Evolutionary conservation across 257 asterid species (phyloP).

Genomic region (Agastache rugosa): DNA sequence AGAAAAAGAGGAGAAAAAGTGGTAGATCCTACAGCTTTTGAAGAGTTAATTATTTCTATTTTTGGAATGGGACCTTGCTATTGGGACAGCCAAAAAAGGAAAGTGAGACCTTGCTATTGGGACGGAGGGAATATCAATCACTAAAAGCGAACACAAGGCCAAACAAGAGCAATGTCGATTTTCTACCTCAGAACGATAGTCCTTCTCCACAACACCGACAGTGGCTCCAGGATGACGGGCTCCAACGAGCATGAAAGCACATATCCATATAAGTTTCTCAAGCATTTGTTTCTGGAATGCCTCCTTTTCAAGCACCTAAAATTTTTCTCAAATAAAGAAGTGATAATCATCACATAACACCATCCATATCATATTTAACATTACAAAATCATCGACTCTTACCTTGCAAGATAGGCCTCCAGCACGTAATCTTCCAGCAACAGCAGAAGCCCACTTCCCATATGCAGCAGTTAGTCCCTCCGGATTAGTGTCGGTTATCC

Average conservation of each 20-base stretch:
- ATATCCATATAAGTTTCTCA: slow-evolving; percentile 97
- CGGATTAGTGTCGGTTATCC: slow-evolving; percentile 92
- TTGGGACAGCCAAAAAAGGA: no score
- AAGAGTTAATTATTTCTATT: no score
- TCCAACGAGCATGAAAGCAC: slow-evolving; percentile 99
- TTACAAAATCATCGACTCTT: slow-evolving; percentile 20
- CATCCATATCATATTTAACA: slow-evolving; percentile 6
- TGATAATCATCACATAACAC: slow-evolving; percentile 7
- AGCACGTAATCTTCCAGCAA: slow-evolving; percentile 73
- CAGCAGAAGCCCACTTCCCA: slow-evolving; percentile 95
- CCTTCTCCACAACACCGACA: slow-evolving; percentile 90
- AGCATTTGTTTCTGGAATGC: slow-evolving; percentile 94
- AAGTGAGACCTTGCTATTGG: no score
- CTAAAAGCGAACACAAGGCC: neutral
- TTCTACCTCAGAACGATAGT: slow-evolving; percentile 80
- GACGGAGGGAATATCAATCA: no score
- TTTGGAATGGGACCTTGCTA: no score
- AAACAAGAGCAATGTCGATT: neutral
- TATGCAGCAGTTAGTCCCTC: slow-evolving; percentile 94
- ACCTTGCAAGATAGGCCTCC: slow-evolving; percentile 99
- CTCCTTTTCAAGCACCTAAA: slow-evolving; percentile 80
- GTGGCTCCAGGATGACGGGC: slow-evolving; percentile 98
- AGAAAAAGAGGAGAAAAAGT: no score
- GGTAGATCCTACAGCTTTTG: no score
- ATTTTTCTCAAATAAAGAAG: slow-evolving; percentile 28